Evolutionary conservation across 257 asterid species (phyloP).

Genomic region (Verbascum thapsus): DNA sequence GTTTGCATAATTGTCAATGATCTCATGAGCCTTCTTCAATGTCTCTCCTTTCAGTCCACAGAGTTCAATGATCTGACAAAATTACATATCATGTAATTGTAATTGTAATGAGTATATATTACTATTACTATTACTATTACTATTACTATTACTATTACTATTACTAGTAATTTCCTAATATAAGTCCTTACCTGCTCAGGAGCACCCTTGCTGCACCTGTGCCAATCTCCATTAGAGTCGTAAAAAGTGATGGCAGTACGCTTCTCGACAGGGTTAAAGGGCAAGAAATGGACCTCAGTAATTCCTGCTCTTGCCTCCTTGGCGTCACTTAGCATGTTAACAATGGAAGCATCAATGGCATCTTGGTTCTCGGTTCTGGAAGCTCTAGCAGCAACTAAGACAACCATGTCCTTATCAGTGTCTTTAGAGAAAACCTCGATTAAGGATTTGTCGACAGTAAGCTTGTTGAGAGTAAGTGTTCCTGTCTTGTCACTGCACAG

Average conservation of each 20-base stretch:
- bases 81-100: too few relatives aligned
- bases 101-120: too few relatives aligned
- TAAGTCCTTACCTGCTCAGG: slow-evolving; percentile 86
- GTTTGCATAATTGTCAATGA: slow-evolving; percentile 61
- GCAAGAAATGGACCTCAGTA: slow-evolving; percentile 83
- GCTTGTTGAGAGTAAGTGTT: slow-evolving; percentile 62
- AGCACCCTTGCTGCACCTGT: slow-evolving; percentile 89
- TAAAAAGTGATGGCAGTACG: slow-evolving; percentile 86
- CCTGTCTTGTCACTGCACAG: slow-evolving; percentile 69
- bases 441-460: slow-evolving; percentile 49
- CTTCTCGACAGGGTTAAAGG: slow-evolving; percentile 87
- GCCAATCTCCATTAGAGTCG: slow-evolving; percentile 69
- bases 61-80: slow-evolving; percentile 55
- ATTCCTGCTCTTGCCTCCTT: slow-evolving; percentile 87
- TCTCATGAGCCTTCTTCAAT: slow-evolving; percentile 46
- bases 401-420: slow-evolving; percentile 50
- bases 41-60: slow-evolving; percentile 48
- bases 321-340: slow-evolving; percentile 72
- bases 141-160: too few relatives aligned
- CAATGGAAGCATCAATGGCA: slow-evolving; percentile 89
- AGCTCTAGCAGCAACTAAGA: slow-evolving; percentile 74
- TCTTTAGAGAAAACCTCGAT: slow-evolving; percentile 55
- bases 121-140: too few relatives aligned
- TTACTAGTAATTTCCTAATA: too few relatives aligned
- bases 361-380: slow-evolving; percentile 86